These are phyloP conservation scores for Acacia crassicarpa DNA, from an alignment of 306 rosid genomes.

Conservation along the genomic window DNA sequence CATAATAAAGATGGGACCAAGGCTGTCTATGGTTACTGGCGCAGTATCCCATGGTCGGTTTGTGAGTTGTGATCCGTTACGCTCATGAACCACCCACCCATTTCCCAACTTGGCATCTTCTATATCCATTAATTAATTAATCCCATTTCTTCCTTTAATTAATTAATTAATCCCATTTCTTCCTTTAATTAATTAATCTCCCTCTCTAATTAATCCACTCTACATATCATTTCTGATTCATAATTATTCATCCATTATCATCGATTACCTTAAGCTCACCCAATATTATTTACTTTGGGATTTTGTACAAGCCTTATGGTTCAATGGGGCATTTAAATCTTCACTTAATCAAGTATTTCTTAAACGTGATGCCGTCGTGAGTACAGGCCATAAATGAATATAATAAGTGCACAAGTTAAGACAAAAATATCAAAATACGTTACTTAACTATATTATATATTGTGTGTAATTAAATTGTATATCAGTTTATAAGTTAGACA, in stretches of 20 bases:
- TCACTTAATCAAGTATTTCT: no score
- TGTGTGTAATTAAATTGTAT: no score
- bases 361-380: no score
- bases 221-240: not conserved
- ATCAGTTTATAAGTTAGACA: no score
- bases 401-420: no score
- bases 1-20: not conserved
- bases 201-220: not conserved
- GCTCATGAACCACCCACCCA: not conserved
- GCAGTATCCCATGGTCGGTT: not conserved
- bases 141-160: not conserved
- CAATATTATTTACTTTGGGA: not conserved
- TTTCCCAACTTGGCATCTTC: not conserved
- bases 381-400: no score
- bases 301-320: not conserved
- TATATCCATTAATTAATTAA: not conserved
- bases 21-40: not conserved
- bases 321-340: no score
- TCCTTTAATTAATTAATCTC: not conserved
- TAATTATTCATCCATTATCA: not conserved
- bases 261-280: not conserved
- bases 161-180: not conserved
- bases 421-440: no score
- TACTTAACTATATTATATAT: no score
- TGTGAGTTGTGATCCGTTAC: not conserved